Evolutionary conservation across 345 rosid species (phyloP), one percentile per base, ranked within the genome.

Genomic region (Aquilaria sinensis): DNA sequence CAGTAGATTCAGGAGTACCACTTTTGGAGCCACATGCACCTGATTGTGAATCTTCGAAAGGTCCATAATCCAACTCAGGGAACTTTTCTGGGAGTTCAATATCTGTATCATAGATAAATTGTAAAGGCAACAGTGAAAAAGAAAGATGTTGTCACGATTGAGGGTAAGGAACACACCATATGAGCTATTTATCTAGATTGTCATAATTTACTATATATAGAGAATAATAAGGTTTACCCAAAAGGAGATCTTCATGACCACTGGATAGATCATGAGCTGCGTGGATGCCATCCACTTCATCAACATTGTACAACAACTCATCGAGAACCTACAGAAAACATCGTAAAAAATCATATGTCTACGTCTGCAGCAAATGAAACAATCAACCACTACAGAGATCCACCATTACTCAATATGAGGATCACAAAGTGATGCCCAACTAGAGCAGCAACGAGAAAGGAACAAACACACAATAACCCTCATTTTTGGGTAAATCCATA

Each of bases 271-370:
- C 74, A 11, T 76, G 66, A 11, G 88, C 79, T 13, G 84, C 88
- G 65, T 81, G 80, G 72, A 83, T 60, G 72, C 84, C 86, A 64
- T 86, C 94, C 59, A 80, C 83, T 71, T 83, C 89, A 60, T 80
- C 83, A 70, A 86, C 78, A 58, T 72, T 92, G 64, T 82, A 90
- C 41, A 89, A 81, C 77, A 83, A 56, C 54, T 89, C 95, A 67
- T 92, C 90, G 61, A 89, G 87, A 80, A 74, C 84, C 96, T 92
- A 74, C 51, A 12, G 72, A 61, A 79, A 51, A 66, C 53, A 60
- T 58, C 37, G 56, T 64, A 62, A 71, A 54, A 65, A 63, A 37
- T 55, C 33, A 55, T 56, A 48, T 47, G 56, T 58, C 67, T 9
- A 57, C 5, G 53, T 31, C 47, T 12, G 15, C 32, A 23, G 56